Base-by-base conservation (phyloP, 176 grass and related monocot species). In the Poa annua region DNA sequence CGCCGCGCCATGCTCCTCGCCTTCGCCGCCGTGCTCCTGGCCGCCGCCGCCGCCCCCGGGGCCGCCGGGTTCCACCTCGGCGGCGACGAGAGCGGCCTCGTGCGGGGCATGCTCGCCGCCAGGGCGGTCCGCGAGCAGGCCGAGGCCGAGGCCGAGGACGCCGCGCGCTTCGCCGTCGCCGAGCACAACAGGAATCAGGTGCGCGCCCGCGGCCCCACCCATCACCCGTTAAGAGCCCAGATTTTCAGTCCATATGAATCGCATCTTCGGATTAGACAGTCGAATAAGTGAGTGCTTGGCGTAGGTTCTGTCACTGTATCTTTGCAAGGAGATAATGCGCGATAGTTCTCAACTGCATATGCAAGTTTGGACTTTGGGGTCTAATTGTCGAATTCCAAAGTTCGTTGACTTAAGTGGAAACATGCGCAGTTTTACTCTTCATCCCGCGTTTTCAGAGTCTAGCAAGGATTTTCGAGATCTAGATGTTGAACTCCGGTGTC, bases 151-250 rank as follows among this genome's bases (percentile, higher is more conserved):
- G 84, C 93, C 59, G 88, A 94, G 80, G 90, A 98, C 66, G 92
- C 93, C 60, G 95, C 88, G 32, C 86, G 92, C 69, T 97, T 97
- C 71, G 92, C 92, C 83, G 88, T 97, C 57, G 80, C 80, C 17
- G 88, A 97, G 72, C 81, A 94, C 77, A 97, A 97, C 81, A 94
- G 86, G 83, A 92, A 94, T 19, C 84, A 88, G 61, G 81, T 92
- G 7, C 62, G 60, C 55, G n/a, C 29, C 2, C 29, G 29, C 29
- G n/a, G n/a, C n/a, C n/a, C n/a, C n/a, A n/a, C 26, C 11, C 44
- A 0, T 64, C 78, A 2, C 20, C 15, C 25, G 6, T 19, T 26
- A 50, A 49, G 3, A 36, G 25, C 8, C 36, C 59, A 20, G 71
- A n/a, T n/a, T 22, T 53, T 38, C n/a, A 19, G 24, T 81, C 39